These are phyloP conservation scores for Gossypium anomalum DNA, from an alignment of 345 rosid genomes.

Conservation along the genomic window DNA sequence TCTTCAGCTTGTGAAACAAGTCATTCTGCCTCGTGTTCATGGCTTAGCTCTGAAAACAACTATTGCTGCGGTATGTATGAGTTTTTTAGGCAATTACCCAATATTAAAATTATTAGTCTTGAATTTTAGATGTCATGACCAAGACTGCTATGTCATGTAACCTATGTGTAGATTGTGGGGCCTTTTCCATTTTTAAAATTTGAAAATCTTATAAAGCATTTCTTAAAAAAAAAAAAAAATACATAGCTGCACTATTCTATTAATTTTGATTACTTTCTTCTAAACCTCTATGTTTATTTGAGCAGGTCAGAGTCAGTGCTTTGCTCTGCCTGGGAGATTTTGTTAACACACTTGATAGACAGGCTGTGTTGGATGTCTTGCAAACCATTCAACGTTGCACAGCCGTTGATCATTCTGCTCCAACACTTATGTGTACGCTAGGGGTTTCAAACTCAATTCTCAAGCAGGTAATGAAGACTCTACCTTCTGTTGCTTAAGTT, in stretches of 20 bases:
- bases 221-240: too few relatives aligned
- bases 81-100: not conserved
- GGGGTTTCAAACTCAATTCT: constrained; percentile 86
- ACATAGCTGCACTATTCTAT: not conserved
- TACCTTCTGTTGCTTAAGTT: constrained; percentile 13
- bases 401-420: constrained; percentile 90
- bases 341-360: constrained; percentile 68
- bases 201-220: too few relatives aligned
- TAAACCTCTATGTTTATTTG: constrained; percentile 18
- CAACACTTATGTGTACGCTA: constrained; percentile 96
- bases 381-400: constrained; percentile 91
- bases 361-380: constrained; percentile 67
- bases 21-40: constrained; percentile 94
- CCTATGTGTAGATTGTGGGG: too few relatives aligned
- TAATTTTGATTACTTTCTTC: constrained; percentile 3
- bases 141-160: not conserved
- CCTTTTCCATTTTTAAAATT: too few relatives aligned
- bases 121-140: not conserved
- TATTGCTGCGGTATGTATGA: constrained; percentile 79
- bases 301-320: constrained; percentile 91
- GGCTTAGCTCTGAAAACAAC: constrained; percentile 96
- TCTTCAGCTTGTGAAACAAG: constrained; percentile 79
- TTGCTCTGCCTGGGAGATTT: constrained; percentile 84
- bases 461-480: constrained; percentile 51
- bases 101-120: not conserved